Evolutionary conservation across 371 early-diverging fungal genomes (phyloP), one percentile per base, ranked within the genome.

Genomic region (Mucor racemosus): DNA sequence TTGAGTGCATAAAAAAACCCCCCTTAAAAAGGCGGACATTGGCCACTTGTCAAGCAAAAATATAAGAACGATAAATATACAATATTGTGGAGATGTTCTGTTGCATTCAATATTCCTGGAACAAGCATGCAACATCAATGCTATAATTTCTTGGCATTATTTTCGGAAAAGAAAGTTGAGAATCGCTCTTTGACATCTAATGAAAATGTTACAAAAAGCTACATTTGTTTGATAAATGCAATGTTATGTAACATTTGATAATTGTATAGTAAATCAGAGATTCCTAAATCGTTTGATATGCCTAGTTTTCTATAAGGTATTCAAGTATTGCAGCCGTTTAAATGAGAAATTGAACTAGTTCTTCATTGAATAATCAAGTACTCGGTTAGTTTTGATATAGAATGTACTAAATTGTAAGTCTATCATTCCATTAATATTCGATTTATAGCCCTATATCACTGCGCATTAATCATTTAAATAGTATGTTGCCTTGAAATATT

Each of bases 11-110:
- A 26, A 48, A 50, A 26, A 50, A 26, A 11, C 1, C 8, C 50
- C 50, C 50, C 21, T 50, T 50, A 50, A 50, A 50, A 11, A 50
- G 50, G 50, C 26, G 26, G 50, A 50, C 50, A 50, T 50, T 50
- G 50, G 50, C 50, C 50, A 50, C 50, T 50, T 50, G 50, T 50
- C 50, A 50, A 26, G 17, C 44, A 44, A 44, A 17, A 44, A 15
- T 7, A 44, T 17, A 50, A 50, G 26, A 50, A 26, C 50, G 50
- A 50, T 50, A 26, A 26, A 50, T 50, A 50, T 38, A 5, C 5
- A 11, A 11, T 1, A 38, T 5, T 26, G 26, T 26, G 26, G 26
- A 26, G 26, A 26, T 26, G 26, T 26, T 26, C 26, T 1, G 3
- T 26, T 26, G 17, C 44, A 44, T 17, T 17, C 44, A n/a, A 44